A percentile compares a stretch with the other conserved stretches of the same genome.
phyloP scores from a whole-genome alignment of 2,329 filamentous ascomycete species.

The Albophoma yamanashiensis region DNA sequence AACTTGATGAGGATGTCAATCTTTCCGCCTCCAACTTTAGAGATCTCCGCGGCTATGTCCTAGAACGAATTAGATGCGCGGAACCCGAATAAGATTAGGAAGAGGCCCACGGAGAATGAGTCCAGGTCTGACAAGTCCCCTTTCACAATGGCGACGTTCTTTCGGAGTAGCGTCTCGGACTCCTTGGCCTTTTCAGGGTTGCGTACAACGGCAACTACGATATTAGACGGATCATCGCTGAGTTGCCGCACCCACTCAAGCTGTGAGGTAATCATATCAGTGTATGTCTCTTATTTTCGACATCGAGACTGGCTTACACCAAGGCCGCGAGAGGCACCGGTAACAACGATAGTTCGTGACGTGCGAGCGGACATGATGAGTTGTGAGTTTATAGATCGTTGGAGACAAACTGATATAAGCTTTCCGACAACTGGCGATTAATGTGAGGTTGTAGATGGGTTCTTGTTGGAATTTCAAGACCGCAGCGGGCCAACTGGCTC shows the following conservation, averaged over 20 bases:
- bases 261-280: neutral
- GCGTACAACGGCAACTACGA: neutral
- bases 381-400: no score
- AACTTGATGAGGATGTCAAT: neutral
- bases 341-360: neutral
- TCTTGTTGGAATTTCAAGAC: no score
- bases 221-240: neutral
- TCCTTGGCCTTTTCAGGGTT: neutral
- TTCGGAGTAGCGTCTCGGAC: neutral
- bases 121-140: neutral
- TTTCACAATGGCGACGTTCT: neutral
- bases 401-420: no score
- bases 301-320: neutral
- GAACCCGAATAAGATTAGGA: no score
- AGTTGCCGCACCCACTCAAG: neutral
- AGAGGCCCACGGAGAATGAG: neutral
- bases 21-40: neutral
- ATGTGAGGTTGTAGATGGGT: no score
- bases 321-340: neutral
- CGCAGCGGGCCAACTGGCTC: no score
- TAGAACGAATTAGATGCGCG: no score
- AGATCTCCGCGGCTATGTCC: neutral
- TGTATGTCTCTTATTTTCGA: no score
- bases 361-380: no score
- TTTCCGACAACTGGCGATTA: no score